Percentiles rank a stretch among this genome's conserved stretches.
These are phyloP conservation scores for Tetrahymena thermophila DNA, from an alignment of 73 alveolate species.

Conservation along the genomic window DNA sequence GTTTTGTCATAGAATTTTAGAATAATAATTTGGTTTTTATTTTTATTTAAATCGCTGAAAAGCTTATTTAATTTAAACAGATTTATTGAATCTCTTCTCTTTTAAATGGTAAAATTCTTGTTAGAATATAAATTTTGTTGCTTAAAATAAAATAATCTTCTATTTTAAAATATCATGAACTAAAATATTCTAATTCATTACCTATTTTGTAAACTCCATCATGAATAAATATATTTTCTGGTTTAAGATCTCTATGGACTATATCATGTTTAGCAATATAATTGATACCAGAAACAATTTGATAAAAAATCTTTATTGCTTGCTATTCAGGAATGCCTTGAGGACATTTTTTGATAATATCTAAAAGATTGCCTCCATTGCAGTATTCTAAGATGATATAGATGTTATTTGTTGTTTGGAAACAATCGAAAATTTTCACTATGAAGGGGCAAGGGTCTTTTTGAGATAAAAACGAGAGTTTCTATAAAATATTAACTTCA, in stretches of 20 bases:
- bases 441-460: constrained; percentile 28
- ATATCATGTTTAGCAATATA: constrained; percentile 9
- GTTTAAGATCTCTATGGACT: constrained; percentile 44
- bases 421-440: constrained; percentile 31
- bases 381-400: constrained; percentile 37
- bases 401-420: constrained; percentile 25
- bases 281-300: constrained; percentile 16
- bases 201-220: constrained; percentile 39
- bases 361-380: constrained; percentile 27
- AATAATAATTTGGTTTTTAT: no score
- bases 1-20: neutral
- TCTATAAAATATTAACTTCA: constrained; percentile 25
- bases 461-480: neutral
- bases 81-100: no score
- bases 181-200: neutral
- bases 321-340: constrained; percentile 29
- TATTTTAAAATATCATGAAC: neutral
- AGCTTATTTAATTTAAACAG: neutral
- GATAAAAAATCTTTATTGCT: constrained; percentile 9
- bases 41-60: neutral
- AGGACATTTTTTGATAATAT: constrained; percentile 12
- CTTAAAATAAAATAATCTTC: no score
- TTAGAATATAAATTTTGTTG: neutral
- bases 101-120: neutral
- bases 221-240: constrained; percentile 39